Percentiles rank a stretch among this genome's conserved stretches.
Evolutionary conservation across 139 green algal species (phyloP).

Genomic region (Coccomyxa sp.): DNA sequence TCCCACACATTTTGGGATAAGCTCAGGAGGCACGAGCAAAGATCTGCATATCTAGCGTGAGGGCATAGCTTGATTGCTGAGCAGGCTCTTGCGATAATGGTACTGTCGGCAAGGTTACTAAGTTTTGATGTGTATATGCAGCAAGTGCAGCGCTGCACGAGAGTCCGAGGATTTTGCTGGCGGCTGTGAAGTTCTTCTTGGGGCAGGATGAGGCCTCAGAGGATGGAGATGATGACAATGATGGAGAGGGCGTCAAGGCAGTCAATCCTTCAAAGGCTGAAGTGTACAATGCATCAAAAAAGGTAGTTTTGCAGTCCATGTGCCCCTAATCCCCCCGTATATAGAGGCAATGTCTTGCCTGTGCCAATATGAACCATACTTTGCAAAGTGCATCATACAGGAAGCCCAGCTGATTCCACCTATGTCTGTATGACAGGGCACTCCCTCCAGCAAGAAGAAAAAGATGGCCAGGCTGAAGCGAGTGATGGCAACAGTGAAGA

Average conservation of each 20-base stretch:
- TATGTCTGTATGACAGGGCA: conserved; percentile 55
- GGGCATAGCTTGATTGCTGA: too few species aligned
- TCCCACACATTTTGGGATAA: neutral
- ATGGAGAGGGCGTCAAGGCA: conserved; percentile 21
- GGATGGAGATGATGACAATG: conserved; percentile 51
- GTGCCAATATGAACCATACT: too few species aligned
- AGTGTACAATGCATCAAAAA: conserved; percentile 82
- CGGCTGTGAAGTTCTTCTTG: conserved; percentile 97
- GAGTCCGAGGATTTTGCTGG: conserved; percentile 70
- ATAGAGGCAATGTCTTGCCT: too few species aligned
- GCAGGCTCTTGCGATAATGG: too few species aligned
- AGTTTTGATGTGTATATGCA: conserved; percentile 9
- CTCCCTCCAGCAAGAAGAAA: conserved; percentile 81
- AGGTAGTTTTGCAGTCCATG: conserved; percentile 32
- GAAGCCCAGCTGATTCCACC: neutral
- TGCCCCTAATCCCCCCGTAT: too few species aligned
- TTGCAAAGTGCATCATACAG: too few species aligned
- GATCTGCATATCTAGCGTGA: neutral
- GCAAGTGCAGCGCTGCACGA: conserved; percentile 68
- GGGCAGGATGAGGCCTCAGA: conserved; percentile 67
- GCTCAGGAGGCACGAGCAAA: too few species aligned
- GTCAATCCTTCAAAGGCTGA: conserved; percentile 63
- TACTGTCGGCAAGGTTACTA: too few species aligned
- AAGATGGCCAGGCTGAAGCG: conserved; percentile 93
- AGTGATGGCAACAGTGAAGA: conserved; percentile 75